Evolutionary conservation across 768 basidiomycete species (phyloP).

Genomic region (Lactifluus volemus): DNA sequence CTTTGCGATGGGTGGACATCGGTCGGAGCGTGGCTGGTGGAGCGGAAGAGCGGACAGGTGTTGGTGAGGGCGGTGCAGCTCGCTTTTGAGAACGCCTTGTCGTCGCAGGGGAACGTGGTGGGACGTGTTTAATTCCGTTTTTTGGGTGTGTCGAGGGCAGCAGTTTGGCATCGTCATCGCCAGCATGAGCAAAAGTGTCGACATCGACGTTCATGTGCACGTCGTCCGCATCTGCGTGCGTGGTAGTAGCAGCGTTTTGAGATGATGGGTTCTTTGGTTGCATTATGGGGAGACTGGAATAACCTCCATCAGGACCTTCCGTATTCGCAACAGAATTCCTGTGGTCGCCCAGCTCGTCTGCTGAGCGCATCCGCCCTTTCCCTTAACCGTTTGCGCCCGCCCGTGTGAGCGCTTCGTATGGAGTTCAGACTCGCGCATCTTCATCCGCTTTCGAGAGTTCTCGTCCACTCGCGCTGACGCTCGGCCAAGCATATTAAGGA

Average conservation of each 20-base stretch:
- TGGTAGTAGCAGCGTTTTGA: neutral
- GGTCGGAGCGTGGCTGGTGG: neutral
- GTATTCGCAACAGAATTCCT: neutral
- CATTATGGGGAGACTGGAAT: slow-evolving; percentile 10
- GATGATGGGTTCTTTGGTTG: neutral
- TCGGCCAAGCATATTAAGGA: slow-evolving; percentile 12
- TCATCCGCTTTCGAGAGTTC: slow-evolving; percentile 15
- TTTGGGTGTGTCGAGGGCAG: neutral
- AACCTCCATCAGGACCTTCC: neutral
- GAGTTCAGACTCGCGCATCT: neutral
- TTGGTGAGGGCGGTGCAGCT: neutral
- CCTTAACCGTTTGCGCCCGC: neutral
- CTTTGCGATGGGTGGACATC: neutral
- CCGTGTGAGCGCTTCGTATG: neutral
- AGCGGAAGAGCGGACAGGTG: neutral
- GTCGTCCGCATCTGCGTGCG: neutral
- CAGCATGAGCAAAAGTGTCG: neutral
- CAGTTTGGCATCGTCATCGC: neutral
- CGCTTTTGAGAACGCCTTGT: neutral
- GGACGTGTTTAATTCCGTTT: neutral
- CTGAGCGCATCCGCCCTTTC: neutral
- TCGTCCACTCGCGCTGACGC: slow-evolving; percentile 12
- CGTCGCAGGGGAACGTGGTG: neutral
- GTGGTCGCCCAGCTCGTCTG: slow-evolving; percentile 3
- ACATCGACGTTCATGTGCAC: neutral